Evolutionary conservation across 2,329 filamentous ascomycete species (phyloP).

Genomic region (Gnomoniopsis sp.): DNA sequence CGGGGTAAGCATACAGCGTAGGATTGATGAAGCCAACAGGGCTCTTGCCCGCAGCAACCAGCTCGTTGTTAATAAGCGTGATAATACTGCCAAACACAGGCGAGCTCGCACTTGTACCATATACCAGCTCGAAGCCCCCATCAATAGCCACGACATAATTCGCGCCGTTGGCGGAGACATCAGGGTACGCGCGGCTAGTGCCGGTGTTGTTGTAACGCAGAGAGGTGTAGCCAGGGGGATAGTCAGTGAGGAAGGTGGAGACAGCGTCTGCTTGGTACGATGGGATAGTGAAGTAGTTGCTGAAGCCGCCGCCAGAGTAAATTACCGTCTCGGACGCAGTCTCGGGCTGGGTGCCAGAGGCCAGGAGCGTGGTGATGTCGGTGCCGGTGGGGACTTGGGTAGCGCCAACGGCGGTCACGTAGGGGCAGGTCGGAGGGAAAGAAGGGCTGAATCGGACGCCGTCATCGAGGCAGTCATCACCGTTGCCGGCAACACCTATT

Average conservation of each 20-base stretch:
- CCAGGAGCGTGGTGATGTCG: slow-evolving; percentile 7
- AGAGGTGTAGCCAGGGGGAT: slow-evolving; percentile 12
- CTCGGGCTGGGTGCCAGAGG: slow-evolving; percentile 15
- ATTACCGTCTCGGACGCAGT: slow-evolving; percentile 16
- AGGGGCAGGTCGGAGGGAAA: slow-evolving; percentile 43
- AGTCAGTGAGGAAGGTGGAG: slow-evolving; percentile 9
- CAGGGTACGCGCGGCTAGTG: slow-evolving; percentile 14
- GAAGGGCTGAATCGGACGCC: slow-evolving; percentile 36
- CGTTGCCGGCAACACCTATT: slow-evolving; percentile 31
- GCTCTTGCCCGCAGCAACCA: slow-evolving; percentile 12
- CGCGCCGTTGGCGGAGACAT: slow-evolving; percentile 15
- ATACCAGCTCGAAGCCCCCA: slow-evolving; percentile 10
- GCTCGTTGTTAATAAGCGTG: slow-evolving; percentile 17
- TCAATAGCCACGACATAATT: slow-evolving; percentile 17
- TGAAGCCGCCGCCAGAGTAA: slow-evolving; percentile 17
- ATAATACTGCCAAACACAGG: slow-evolving; percentile 15
- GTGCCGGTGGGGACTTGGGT: slow-evolving; percentile 16
- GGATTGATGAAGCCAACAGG: slow-evolving; percentile 18
- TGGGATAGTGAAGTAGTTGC: slow-evolving; percentile 14
- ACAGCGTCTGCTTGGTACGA: slow-evolving; percentile 17
- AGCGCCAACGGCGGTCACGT: slow-evolving; percentile 41
- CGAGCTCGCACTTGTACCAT: slow-evolving; percentile 15
- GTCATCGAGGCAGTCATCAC: slow-evolving; percentile 29
- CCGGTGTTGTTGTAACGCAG: slow-evolving; percentile 14
- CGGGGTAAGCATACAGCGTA: slow-evolving; percentile 12